Evolutionary conservation across 495 filamentous ascomycete species (phyloP), one percentile per base, ranked within the genome.

Genomic region (Choiromyces venosus): DNA sequence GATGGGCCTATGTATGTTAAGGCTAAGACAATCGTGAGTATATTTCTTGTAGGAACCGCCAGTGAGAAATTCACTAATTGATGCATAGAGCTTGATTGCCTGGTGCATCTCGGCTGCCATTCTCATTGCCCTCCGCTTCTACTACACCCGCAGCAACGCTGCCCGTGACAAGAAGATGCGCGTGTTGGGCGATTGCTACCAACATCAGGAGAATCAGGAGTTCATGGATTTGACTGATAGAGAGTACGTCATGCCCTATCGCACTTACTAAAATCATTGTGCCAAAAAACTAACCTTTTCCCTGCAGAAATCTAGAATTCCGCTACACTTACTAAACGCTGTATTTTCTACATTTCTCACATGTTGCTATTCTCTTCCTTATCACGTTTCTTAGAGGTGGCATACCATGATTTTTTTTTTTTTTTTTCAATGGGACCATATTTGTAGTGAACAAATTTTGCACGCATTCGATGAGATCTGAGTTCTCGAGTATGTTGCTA

Each of bases 181-280:
- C 7, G 52, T 29, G 52, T 18, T 61, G 10, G 52, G 52, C 2
- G 52, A 61, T 33, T 29, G 10, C 5, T 61, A 61, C 25, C 10
- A 29, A 4, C 52, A 33, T 4, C 25, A 14, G 5, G 52, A 9
- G 12, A 29, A 61, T 12, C 52, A 61, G 25, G 52, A 61, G 25
- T 90, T 89, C 67, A 83, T 85, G 73, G 88, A 89, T 81, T 79
- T 89, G 86, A 90, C 88, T 7, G 88, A 89, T 80, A 78, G 83
- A 65, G 86, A 89, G 82, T 88, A 88, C 68, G 75, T 86, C 73
- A 87, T 88, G 81, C 87, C 25, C 12, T 8, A 85, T 70, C 79
- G 79, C 21, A 82, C 83, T 16, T 83, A 76, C 25, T 78, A 73
- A 37, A 36, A 37, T 33, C 3, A 67, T 37, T 12, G 2, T 25